phyloP scores from a whole-genome alignment of 1,284 basidiomycete genomes.

The Sphaerobolus stellatus region DNA sequence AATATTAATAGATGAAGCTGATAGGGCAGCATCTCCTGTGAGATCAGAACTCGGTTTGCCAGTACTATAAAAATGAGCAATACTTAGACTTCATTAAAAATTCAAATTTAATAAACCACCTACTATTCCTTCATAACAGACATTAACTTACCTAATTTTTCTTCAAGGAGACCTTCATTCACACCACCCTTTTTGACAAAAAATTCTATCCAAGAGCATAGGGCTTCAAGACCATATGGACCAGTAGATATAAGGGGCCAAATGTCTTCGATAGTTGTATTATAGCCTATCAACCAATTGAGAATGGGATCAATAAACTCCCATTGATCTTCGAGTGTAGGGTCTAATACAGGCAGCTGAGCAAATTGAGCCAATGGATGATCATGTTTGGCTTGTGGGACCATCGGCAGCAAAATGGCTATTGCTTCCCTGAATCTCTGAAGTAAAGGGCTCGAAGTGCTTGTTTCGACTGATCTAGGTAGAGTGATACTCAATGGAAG shows the following conservation, averaged over 20 bases:
- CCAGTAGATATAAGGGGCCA: neutral
- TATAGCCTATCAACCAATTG: neutral
- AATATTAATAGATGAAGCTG: too few relatives aligned
- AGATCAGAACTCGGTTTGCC: too few relatives aligned
- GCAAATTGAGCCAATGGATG: neutral
- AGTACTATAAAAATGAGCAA: too few relatives aligned
- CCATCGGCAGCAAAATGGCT: neutral
- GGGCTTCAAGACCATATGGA: neutral
- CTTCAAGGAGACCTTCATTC: neutral
- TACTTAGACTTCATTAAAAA: too few relatives aligned
- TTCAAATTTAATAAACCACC: too few relatives aligned
- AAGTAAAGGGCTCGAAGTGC: too few relatives aligned
- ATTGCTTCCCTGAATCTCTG: neutral
- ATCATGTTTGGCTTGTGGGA: neutral
- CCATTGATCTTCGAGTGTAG: neutral
- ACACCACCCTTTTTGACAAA: neutral
- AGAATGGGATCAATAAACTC: neutral
- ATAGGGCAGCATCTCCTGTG: too few relatives aligned
- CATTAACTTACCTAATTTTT: neutral
- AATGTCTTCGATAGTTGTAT: neutral
- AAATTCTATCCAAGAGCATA: neutral
- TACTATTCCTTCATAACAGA: neutral
- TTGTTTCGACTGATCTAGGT: too few relatives aligned
- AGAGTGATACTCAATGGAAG: too few relatives aligned
- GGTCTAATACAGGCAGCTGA: neutral